Evolutionary conservation across 306 rosid species (phyloP), one percentile per base, ranked within the genome.

Genomic region (Crataegus laevigata): DNA sequence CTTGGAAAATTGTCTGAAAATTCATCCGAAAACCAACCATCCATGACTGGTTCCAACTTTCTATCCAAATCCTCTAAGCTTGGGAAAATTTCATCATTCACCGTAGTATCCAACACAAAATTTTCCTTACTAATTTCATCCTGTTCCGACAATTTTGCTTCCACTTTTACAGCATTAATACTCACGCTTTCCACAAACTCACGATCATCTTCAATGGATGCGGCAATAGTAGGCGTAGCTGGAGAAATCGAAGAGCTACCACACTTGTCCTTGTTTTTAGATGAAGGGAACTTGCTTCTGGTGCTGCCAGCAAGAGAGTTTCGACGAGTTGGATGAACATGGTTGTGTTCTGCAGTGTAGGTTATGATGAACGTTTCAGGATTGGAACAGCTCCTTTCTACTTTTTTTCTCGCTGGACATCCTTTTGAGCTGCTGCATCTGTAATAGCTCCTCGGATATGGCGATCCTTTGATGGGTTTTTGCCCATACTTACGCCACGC

Each of bases 401-500:
- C 99, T 50, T 90, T 97, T 77, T 94, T 94, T 78, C 93, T 87
- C 0, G 99, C 99, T 22, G 78, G 60, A 69, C 99, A 94, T 11
- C 97, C 96, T 81, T 94, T 94, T 10, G 92, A 86, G 82, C 87
- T 88, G 77, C 98, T 94, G 75, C 98, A 94, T 22, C 83, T 85
- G 57, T 94, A 94, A 28, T 94, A 94, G 82, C 99, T 94, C 62
- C 99, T 85, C 0, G 99, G 99, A 82, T 90, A 87, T 0, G 97
- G 96, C 6, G 99, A 92, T 11, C 99, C 99, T 81, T 94, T 94
- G 11, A 94, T 94, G 11, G 99, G 97, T 78, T 94, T 94, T 72
- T 94, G 99, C 57, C 99, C 99, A 59, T 94, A 94, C 82, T 94
- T 94, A 17, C 99, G 77, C 99, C 99, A 94, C 50, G 96, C 91